Percentiles rank a stretch among this genome's conserved stretches.
Conservation (phyloP, 1,139 yeast species). For the Sugiyamaella paludigena region DNA sequence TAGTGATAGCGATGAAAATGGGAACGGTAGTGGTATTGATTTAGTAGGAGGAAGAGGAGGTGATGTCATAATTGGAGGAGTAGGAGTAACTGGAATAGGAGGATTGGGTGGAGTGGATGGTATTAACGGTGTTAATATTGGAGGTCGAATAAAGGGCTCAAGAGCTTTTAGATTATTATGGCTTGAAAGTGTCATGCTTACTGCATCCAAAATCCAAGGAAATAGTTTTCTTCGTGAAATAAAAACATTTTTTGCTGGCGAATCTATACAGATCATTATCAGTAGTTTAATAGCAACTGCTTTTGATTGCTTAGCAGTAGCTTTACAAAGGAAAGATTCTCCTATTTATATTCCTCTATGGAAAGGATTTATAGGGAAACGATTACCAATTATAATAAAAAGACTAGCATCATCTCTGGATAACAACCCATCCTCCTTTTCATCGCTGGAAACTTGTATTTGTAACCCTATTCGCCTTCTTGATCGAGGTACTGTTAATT, state of each 20-base stretch:
- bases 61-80: neutral
- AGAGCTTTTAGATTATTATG: conserved; percentile 31
- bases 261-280: conserved; percentile 28
- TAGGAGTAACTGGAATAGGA: neutral
- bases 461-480: conserved; percentile 30
- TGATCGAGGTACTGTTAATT: conserved; percentile 28
- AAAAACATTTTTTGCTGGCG: conserved; percentile 31
- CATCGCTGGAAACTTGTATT: conserved; percentile 25
- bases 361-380: conserved; percentile 34
- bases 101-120: neutral
- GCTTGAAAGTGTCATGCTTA: conserved; percentile 35
- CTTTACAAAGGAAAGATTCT: conserved; percentile 32
- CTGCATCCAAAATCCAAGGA: conserved; percentile 30
- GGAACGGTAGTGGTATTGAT: neutral
- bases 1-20: neutral
- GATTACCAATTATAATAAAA: conserved; percentile 31
- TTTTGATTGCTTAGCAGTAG: conserved; percentile 38
- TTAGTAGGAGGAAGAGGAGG: neutral
- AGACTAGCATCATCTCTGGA: conserved; percentile 15
- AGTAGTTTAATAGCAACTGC: conserved; percentile 36
- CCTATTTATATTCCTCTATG: conserved; percentile 28
- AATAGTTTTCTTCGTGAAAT: conserved; percentile 30
- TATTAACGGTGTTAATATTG: neutral
- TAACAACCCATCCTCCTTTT: neutral
- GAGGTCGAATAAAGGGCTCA: neutral